Evolutionary conservation across 1,284 basidiomycete species (phyloP).

Genomic region (Anthracocystis setariae): DNA sequence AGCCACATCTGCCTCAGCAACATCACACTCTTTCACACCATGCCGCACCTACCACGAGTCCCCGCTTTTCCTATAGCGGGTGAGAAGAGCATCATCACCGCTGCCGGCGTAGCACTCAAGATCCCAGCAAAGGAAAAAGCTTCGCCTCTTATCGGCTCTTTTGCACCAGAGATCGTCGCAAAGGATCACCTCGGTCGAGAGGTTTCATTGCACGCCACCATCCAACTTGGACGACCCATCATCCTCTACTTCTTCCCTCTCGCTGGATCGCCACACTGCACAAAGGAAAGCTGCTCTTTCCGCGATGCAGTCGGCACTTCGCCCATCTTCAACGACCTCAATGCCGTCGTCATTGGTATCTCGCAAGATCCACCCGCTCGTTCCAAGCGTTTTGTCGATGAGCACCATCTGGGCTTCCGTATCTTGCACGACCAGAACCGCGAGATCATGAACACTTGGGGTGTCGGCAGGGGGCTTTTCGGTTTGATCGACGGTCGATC

Average conservation of each 20-base stretch:
- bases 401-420: constrained; percentile 50
- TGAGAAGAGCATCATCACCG: constrained; percentile 47
- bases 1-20: not conserved
- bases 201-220: constrained; percentile 58
- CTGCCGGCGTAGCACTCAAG: constrained; percentile 29
- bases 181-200: constrained; percentile 49
- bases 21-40: constrained; percentile 1
- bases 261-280: constrained; percentile 61
- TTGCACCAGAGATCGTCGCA: constrained; percentile 57
- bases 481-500: constrained; percentile 53
- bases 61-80: constrained; percentile 50
- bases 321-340: constrained; percentile 57
- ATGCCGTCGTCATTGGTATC: constrained; percentile 62
- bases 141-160: constrained; percentile 48
- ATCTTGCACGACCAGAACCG: constrained; percentile 53
- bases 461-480: constrained; percentile 41
- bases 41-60: constrained; percentile 48
- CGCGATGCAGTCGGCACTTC: constrained; percentile 53
- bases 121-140: constrained; percentile 49
- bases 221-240: constrained; percentile 54
- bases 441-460: constrained; percentile 47
- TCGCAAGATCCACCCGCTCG: constrained; percentile 50
- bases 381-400: constrained; percentile 50
- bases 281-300: constrained; percentile 54
- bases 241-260: constrained; percentile 62